Evolutionary conservation across 2,329 filamentous ascomycete species (phyloP).

Genomic region (Aphanocladium album): DNA sequence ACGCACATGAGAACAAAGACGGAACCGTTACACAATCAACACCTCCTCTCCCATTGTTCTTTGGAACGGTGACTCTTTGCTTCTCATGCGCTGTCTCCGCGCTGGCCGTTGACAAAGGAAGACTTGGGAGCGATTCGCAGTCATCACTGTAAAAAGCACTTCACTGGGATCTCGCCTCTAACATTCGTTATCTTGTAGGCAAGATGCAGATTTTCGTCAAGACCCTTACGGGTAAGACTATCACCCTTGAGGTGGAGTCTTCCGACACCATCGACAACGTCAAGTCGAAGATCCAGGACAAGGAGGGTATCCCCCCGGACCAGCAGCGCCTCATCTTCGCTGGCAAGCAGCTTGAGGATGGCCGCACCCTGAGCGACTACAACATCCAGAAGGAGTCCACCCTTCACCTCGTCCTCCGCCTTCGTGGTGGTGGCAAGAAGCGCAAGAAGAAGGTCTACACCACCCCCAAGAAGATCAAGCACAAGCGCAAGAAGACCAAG

Average conservation of each 20-base stretch:
- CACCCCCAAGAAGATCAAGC: constrained; percentile 99
- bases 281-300: constrained; percentile 98
- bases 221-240: constrained; percentile 98
- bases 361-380: constrained; percentile 98
- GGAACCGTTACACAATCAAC: not conserved
- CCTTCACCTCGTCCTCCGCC: constrained; percentile 94
- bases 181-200: constrained; percentile 44
- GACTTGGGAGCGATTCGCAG: not conserved
- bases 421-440: constrained; percentile 99
- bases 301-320: constrained; percentile 98
- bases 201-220: constrained; percentile 76
- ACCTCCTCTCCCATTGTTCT: not conserved
- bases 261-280: constrained; percentile 99
- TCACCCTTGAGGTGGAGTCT: constrained; percentile 99
- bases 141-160: not conserved
- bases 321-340: constrained; percentile 99
- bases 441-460: constrained; percentile 99
- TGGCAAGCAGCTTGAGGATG: constrained; percentile 99
- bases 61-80: not conserved
- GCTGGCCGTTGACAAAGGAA: constrained; percentile 1
- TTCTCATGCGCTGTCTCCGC: not conserved
- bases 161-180: constrained; percentile 26
- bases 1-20: not conserved
- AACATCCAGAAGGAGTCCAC: constrained; percentile 99
- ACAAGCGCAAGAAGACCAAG: constrained; percentile 99